phyloP scores from a whole-genome alignment of 768 basidiomycete species.

The Russula sp. region DNA sequence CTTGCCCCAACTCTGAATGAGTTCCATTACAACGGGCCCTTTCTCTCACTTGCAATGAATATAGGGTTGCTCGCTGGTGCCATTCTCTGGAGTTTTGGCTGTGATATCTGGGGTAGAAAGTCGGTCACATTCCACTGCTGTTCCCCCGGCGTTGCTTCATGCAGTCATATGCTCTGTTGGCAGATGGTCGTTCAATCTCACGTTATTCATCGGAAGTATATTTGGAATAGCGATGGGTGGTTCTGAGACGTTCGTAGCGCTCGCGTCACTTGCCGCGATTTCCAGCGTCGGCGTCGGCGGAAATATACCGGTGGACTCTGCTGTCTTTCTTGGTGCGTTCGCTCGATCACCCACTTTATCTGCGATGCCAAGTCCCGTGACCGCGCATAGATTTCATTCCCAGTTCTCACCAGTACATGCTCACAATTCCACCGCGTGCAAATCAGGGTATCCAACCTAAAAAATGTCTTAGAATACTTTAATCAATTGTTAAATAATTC shows the following conservation, averaged over 20 bases:
- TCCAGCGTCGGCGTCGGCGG: conserved; percentile 53
- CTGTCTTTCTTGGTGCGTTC: conserved; percentile 47
- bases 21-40: conserved; percentile 47
- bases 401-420: conserved; percentile 53
- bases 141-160: not conserved
- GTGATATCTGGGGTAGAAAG: conserved; percentile 52
- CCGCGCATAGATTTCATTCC: conserved; percentile 46
- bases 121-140: conserved; percentile 29
- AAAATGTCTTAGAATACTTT: too few relatives aligned
- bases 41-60: conserved; percentile 51
- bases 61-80: conserved; percentile 53
- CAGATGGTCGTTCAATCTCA: conserved; percentile 54
- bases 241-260: conserved; percentile 46
- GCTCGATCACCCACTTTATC: not conserved
- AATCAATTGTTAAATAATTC: too few relatives aligned
- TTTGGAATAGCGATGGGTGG: conserved; percentile 54
- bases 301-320: conserved; percentile 55
- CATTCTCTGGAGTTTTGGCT: conserved; percentile 48
- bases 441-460: too few relatives aligned
- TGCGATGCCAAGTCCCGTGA: not conserved
- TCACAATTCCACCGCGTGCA: too few relatives aligned
- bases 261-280: conserved; percentile 48
- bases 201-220: conserved; percentile 50
- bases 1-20: conserved; percentile 49
- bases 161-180: not conserved